These are phyloP conservation scores for Leccinum imitatum DNA, from an alignment of 768 basidiomycete species.

Conservation along the genomic window DNA sequence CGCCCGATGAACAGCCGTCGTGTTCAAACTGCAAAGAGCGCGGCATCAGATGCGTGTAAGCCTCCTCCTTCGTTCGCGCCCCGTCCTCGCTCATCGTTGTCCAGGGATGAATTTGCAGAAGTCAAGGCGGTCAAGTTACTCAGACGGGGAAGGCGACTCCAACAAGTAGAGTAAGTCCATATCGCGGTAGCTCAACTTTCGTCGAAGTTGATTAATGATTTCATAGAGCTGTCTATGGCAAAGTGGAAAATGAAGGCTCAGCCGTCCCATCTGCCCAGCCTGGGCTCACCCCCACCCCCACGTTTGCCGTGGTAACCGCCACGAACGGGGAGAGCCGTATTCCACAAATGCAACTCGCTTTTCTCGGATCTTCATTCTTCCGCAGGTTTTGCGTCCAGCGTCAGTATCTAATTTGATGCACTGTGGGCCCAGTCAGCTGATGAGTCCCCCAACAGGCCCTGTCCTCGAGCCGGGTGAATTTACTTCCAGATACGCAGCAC, in stretches of 20 bases:
- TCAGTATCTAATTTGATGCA: conserved; percentile 36
- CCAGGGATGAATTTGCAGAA: conserved; percentile 88
- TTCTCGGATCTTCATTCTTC: conserved; percentile 87
- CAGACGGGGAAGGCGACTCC: conserved; percentile 72
- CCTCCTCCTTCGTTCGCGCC: conserved; percentile 15
- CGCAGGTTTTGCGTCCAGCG: conserved; percentile 82
- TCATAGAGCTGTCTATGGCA: conserved; percentile 74
- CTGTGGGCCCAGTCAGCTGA: background rate
- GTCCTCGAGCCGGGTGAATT: conserved; percentile 83
- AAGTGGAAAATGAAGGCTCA: conserved; percentile 47
- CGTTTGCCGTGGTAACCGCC: conserved; percentile 7
- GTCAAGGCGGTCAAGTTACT: conserved; percentile 88
- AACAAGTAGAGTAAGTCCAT: conserved; percentile 75
- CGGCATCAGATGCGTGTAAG: conserved; percentile 90
- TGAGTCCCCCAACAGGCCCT: conserved; percentile 58
- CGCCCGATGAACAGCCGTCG: conserved; percentile 45
- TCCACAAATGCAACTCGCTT: conserved; percentile 71
- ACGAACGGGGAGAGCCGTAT: conserved; percentile 43
- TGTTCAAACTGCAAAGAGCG: conserved; percentile 93
- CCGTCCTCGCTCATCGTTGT: conserved; percentile 8
- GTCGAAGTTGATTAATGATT: conserved; percentile 5
- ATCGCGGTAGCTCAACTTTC: conserved; percentile 1
- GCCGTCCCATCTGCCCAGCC: conserved; percentile 20
- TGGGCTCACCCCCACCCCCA: conserved; percentile 19
- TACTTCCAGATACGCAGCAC: conserved; percentile 65